Conservation (phyloP, 2,329 filamentous ascomycete genomes). For the Lecanicillium sp. region DNA sequence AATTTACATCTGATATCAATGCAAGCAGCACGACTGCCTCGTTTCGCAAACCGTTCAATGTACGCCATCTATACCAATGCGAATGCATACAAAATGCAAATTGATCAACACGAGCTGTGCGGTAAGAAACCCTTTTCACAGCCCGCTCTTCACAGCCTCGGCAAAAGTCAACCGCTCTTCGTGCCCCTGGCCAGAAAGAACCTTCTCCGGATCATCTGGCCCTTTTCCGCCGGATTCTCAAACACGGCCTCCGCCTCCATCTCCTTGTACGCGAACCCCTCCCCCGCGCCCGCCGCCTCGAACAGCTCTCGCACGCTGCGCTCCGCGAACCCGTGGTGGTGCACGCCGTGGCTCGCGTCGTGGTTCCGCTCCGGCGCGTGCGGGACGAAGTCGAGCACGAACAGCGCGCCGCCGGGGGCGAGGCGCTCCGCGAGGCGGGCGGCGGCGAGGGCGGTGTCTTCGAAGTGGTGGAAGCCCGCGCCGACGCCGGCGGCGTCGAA, state of each 20-base stretch:
- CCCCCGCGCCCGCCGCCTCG: constrained; percentile 52
- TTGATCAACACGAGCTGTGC: neutral
- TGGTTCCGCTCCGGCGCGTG: constrained; percentile 33
- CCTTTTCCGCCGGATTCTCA: constrained; percentile 22
- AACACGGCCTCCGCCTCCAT: constrained; percentile 47
- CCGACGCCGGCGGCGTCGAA: constrained; percentile 64
- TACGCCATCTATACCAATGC: no score
- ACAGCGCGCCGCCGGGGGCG: constrained; percentile 57
- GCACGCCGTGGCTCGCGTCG: constrained; percentile 44
- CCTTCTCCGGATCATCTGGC: constrained; percentile 27
- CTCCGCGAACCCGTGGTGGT: constrained; percentile 60
- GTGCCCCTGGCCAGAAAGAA: constrained; percentile 45
- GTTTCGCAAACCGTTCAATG: no score
- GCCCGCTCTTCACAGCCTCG: neutral
- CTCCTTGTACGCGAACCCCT: constrained; percentile 51
- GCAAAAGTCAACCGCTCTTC: constrained; percentile 25
- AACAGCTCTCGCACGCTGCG: constrained; percentile 56
- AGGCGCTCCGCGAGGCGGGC: constrained; percentile 55
- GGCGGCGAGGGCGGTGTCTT: constrained; percentile 55
- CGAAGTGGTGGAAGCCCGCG: constrained; percentile 61
- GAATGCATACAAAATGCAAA: no score
- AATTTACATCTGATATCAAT: no score
- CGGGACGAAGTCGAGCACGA: constrained; percentile 63
- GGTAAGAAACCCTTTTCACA: neutral
- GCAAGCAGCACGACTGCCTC: no score